Evolutionary conservation across 2,329 filamentous ascomycete species (phyloP).

Genomic region (Trichophyton mentagrophytes): DNA sequence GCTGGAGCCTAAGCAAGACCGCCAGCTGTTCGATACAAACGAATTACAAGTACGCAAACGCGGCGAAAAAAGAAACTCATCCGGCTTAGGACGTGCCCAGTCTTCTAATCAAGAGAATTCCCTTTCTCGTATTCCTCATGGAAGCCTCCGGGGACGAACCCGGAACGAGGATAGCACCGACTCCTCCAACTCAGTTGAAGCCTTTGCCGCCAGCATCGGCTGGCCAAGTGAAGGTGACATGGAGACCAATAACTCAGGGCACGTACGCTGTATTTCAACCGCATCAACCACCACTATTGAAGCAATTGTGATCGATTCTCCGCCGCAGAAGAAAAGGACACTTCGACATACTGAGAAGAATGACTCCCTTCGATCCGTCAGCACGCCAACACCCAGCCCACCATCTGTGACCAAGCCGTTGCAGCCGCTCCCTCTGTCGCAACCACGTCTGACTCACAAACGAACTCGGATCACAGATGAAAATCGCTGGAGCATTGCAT

Average conservation of each 20-base stretch:
- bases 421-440: constrained; percentile 12
- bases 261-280: constrained; percentile 35
- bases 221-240: constrained; percentile 32
- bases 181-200: constrained; percentile 31
- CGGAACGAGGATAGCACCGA: background rate
- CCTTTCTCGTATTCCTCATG: background rate
- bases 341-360: constrained; percentile 45
- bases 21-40: background rate
- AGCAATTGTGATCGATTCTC: constrained; percentile 42
- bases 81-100: background rate
- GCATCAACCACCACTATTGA: constrained; percentile 45
- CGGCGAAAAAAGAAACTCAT: background rate
- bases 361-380: constrained; percentile 37
- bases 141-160: background rate
- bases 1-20: background rate
- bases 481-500: constrained; percentile 32
- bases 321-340: constrained; percentile 33
- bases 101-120: background rate
- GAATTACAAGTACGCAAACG: constrained; percentile 1
- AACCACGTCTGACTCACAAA: constrained; percentile 38
- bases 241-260: constrained; percentile 16
- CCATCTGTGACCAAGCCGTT: background rate
- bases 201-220: constrained; percentile 38
- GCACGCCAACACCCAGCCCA: constrained; percentile 24
- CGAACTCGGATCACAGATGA: constrained; percentile 38